A percentile compares a stretch with the other conserved stretches of the same genome.
phyloP scores from a whole-genome alignment of 495 filamentous ascomycete species.

The Lasiosphaeria hispida region DNA sequence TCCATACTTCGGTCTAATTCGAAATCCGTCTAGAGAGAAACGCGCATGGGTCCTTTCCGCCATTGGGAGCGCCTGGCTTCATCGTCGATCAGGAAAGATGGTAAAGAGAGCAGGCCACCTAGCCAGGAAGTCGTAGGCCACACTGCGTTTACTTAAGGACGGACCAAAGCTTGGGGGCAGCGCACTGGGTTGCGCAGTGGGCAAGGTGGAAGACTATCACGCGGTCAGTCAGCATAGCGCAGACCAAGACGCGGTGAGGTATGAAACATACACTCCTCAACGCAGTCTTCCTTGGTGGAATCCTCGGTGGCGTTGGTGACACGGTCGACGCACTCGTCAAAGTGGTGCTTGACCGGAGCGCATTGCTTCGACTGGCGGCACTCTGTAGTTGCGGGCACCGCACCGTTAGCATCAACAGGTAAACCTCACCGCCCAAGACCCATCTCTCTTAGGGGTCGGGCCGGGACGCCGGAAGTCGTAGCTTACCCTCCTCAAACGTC shows the following conservation, averaged over 20 bases:
- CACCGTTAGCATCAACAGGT: conserved; percentile 26
- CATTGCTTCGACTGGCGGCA: conserved; percentile 84
- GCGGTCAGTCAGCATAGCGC: conserved; percentile 1
- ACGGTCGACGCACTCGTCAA: conserved; percentile 93
- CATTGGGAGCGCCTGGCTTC: neutral
- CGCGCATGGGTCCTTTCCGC: neutral
- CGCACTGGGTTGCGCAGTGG: conserved; percentile 88
- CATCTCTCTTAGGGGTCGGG: neutral
- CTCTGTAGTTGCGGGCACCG: conserved; percentile 53
- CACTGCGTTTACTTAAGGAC: conserved; percentile 70
- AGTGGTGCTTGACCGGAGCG: conserved; percentile 90
- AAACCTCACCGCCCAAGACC: neutral
- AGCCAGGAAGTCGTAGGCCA: neutral
- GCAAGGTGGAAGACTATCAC: conserved; percentile 90
- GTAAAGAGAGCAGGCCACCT: neutral
- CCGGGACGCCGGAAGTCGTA: neutral
- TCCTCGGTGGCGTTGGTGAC: conserved; percentile 66
- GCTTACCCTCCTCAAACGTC: conserved; percentile 86
- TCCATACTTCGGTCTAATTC: neutral
- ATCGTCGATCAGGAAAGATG: neutral
- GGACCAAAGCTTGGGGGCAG: conserved; percentile 92
- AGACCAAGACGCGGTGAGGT: neutral
- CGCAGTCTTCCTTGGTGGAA: conserved; percentile 83
- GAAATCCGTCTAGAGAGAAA: neutral
- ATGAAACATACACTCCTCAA: conserved; percentile 89